These are phyloP conservation scores for Nakazawaea siamensis DNA, from an alignment of 805 yeast species.

Conservation along the genomic window DNA sequence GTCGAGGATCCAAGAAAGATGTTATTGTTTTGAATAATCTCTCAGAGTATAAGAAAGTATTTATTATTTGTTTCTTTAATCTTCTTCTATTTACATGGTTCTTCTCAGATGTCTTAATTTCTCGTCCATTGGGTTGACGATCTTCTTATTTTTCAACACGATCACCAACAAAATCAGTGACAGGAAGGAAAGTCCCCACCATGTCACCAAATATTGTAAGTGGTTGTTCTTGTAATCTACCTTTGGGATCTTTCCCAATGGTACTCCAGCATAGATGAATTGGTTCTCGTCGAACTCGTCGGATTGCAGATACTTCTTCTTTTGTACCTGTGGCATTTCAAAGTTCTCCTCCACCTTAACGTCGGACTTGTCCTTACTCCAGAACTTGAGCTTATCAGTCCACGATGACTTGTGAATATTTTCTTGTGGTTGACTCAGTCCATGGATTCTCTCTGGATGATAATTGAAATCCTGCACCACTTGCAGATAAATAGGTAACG, in stretches of 20 bases:
- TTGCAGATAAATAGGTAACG: slow-evolving; percentile 72
- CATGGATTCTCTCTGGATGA: slow-evolving; percentile 38
- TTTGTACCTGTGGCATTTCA: slow-evolving; percentile 6
- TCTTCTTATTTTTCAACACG: slow-evolving; percentile 35
- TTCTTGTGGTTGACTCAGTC: neutral
- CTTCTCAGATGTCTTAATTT: slow-evolving; percentile 42
- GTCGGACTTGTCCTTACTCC: slow-evolving; percentile 12
- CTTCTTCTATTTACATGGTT: slow-evolving; percentile 23
- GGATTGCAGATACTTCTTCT: slow-evolving; percentile 4
- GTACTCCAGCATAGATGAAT: slow-evolving; percentile 77
- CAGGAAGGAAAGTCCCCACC: slow-evolving; percentile 83
- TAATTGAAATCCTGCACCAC: slow-evolving; percentile 61
- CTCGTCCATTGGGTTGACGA: slow-evolving; percentile 31
- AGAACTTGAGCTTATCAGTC: too few species aligned
- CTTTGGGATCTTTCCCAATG: slow-evolving; percentile 77
- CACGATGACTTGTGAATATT: slow-evolving; percentile 14
- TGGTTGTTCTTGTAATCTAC: slow-evolving; percentile 84
- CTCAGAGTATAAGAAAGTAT: too few species aligned
- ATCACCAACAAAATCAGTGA: slow-evolving; percentile 59
- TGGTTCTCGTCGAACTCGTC: slow-evolving; percentile 28
- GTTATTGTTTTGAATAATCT: slow-evolving; percentile 45
- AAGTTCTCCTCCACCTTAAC: neutral
- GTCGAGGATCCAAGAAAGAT: slow-evolving; percentile 99
- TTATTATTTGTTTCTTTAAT: too few species aligned
- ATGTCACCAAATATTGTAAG: slow-evolving; percentile 83